Evolutionary conservation across 2,329 filamentous ascomycete species (phyloP).

Genomic region (Exophiala sideris): DNA sequence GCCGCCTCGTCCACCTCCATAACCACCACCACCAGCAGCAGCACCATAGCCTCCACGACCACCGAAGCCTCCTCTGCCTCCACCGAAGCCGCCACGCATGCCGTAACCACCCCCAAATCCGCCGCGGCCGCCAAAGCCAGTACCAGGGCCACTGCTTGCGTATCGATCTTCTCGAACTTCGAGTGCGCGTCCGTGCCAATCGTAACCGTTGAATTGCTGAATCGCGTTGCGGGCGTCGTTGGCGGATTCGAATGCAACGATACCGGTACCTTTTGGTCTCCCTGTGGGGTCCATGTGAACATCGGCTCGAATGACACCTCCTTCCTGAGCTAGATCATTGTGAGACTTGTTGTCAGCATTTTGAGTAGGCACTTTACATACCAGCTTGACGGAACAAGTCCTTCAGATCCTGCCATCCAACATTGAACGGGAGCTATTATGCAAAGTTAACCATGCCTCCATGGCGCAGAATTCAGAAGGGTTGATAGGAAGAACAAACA

Average conservation of each 20-base stretch:
- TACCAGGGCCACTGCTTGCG: slow-evolving; percentile 53
- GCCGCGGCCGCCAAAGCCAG: slow-evolving; percentile 38
- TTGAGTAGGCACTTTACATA: slow-evolving; percentile 52
- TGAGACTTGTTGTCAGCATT: slow-evolving; percentile 19
- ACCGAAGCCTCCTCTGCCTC: slow-evolving; percentile 44
- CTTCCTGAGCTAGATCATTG: slow-evolving; percentile 49
- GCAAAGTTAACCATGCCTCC: slow-evolving; percentile 37
- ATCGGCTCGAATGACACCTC: slow-evolving; percentile 87
- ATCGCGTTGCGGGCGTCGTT: slow-evolving; percentile 96
- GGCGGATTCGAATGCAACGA: slow-evolving; percentile 91
- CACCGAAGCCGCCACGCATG: slow-evolving; percentile 50
- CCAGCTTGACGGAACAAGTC: slow-evolving; percentile 97
- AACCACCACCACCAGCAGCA: slow-evolving; percentile 1
- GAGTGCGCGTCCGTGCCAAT: slow-evolving; percentile 90
- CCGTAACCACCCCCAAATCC: slow-evolving; percentile 48
- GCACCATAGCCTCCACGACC: slow-evolving; percentile 16
- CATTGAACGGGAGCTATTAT: slow-evolving; percentile 85
- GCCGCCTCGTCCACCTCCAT: slow-evolving; percentile 5
- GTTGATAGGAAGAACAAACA: slow-evolving; percentile 64
- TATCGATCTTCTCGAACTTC: slow-evolving; percentile 97
- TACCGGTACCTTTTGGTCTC: slow-evolving; percentile 91
- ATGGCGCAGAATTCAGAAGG: slow-evolving; percentile 29
- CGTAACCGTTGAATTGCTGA: slow-evolving; percentile 95
- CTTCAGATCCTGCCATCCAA: slow-evolving; percentile 98
- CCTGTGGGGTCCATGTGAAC: slow-evolving; percentile 90